A percentile compares a stretch with the other conserved stretches of the same genome.
phyloP scores from a whole-genome alignment of 2,329 filamentous ascomycete genomes.

The Berkeleyomyces rouxiae region DNA sequence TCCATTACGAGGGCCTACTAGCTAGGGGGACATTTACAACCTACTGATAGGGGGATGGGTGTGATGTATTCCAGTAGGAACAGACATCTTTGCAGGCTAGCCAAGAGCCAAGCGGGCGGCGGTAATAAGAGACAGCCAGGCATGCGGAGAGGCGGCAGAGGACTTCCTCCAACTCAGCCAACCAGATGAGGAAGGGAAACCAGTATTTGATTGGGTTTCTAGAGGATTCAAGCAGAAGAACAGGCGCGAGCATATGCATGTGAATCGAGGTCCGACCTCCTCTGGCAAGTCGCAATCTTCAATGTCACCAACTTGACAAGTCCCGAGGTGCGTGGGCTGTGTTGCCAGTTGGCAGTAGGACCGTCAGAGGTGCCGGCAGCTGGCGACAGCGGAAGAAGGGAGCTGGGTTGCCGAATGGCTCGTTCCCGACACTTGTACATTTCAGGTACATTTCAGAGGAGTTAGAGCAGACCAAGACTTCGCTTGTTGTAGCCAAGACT shows the following conservation, averaged over 20 bases:
- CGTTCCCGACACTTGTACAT: too few species aligned
- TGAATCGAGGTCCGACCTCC: background rate
- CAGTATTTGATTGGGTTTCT: too few species aligned
- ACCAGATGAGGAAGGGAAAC: background rate
- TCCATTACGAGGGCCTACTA: background rate
- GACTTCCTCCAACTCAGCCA: background rate
- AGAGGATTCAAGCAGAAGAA: too few species aligned
- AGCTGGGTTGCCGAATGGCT: background rate
- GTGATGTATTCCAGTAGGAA: background rate
- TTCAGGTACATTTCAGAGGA: background rate
- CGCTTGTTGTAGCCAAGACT: background rate
- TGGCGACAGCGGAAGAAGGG: background rate
- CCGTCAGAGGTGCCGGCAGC: background rate
- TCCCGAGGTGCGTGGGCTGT: background rate
- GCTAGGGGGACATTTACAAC: background rate
- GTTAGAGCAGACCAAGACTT: background rate
- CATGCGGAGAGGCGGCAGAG: background rate
- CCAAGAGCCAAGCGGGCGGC: background rate
- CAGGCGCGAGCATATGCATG: too few species aligned
- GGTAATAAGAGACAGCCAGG: background rate
- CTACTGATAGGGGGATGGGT: background rate
- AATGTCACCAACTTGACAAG: background rate
- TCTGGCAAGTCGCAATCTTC: background rate
- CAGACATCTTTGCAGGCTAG: background rate
- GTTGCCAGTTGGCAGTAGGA: background rate